phyloP scores from a whole-genome alignment of 78 protist genomes.

The Anaeramoeba flamelloides region DNA sequence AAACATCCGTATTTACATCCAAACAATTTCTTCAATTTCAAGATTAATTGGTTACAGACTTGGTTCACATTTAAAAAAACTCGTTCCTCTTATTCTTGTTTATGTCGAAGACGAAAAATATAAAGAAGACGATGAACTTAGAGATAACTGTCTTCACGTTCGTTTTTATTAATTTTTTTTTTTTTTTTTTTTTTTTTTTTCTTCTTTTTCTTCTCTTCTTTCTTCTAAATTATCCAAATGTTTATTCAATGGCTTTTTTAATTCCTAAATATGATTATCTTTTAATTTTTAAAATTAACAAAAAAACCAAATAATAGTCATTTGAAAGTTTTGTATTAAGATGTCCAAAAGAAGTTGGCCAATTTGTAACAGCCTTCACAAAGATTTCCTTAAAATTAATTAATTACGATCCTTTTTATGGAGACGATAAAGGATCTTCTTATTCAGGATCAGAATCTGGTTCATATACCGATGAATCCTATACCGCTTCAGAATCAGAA shows the following conservation, averaged over 20 bases:
- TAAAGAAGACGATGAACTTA: slow-evolving; percentile 49
- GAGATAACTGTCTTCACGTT: slow-evolving; percentile 54
- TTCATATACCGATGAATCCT: no score
- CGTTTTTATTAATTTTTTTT: no score
- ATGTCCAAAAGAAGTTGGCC: slow-evolving; percentile 43
- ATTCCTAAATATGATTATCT: no score
- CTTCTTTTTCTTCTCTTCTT: no score
- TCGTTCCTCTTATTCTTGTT: slow-evolving; percentile 14
- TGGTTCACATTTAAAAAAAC: background rate
- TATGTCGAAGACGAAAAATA: background rate
- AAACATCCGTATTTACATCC: slow-evolving; percentile 10
- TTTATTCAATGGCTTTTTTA: no score
- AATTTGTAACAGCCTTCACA: slow-evolving; percentile 24
- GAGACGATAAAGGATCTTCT: no score
- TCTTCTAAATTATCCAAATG: no score
- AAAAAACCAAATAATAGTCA: no score
- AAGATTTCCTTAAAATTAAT: slow-evolving; percentile 22
- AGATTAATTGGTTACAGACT: slow-evolving; percentile 3
- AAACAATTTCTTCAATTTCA: slow-evolving; percentile 1
- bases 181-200: no score
- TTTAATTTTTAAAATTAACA: no score
- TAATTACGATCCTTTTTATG: slow-evolving; percentile 70
- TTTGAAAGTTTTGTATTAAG: slow-evolving; percentile 43
- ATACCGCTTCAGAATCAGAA: slow-evolving; percentile 6
- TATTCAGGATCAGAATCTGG: no score